Evolutionary conservation across 2,329 filamentous ascomycete genomes (phyloP), one percentile per base, ranked within the genome.

Genomic region (Xylaria sp.): DNA sequence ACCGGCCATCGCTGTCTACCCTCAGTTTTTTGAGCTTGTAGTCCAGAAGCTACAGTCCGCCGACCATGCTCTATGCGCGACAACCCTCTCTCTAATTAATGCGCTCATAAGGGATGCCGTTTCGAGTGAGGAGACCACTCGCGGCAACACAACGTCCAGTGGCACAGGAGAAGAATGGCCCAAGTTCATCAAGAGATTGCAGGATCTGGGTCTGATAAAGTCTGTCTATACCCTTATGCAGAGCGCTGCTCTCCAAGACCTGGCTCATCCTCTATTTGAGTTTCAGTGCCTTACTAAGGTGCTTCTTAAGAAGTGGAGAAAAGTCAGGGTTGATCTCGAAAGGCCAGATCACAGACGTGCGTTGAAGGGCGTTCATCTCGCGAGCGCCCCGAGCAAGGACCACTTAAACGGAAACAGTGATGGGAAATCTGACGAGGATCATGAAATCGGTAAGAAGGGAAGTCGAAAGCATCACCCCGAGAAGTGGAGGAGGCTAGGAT

Each of bases 201-300:
- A 98, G 80, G 95, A 98, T 81, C 83, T 98, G 37, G 96, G 95
- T 0, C 89, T 98, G 48, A 97, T 98, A 73, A 93, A 94, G 80
- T 93, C 94, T 10, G 95, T 97, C 15, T 98, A 94, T 80, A 89
- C 89, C 73, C 88, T 99, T 66, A 98, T 98, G 94, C 94, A 97
- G 82, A 94, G 94, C 76, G 95, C 94, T 34, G 91, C 94, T 1
- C 85, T 98, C 72, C 94, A 97, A 76, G 96, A 99, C 80, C 84
- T 97, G 64, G 94, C 94, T 12, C 92, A 95, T 76, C 94, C 96
- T 13, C 84, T 98, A 63, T 84, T 98, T 46, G 96, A 99, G 79
- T 99, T 98, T 72, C 96, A 99, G 82, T 91, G 90, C 2, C 84
- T 98, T 77, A 97, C 93, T 15, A 98, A 98, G 81, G 87, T 97